A percentile compares a stretch with the other conserved stretches of the same genome.
Evolutionary conservation across 306 rosid species (phyloP).

Genomic region (Fragaria ananassa): DNA sequence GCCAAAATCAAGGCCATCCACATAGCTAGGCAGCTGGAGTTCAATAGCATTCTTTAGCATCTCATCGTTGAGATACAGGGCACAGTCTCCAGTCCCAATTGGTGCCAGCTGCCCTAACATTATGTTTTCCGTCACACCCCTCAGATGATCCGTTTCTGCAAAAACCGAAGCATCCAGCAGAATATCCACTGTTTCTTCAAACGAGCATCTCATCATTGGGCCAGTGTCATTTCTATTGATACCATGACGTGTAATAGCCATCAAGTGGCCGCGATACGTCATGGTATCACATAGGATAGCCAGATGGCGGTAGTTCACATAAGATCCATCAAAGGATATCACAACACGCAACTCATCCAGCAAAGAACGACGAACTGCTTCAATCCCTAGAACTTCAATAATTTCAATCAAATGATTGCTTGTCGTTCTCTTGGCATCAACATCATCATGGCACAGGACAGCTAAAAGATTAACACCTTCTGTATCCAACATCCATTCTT

Average conservation of each 20-base stretch:
- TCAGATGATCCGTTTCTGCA: slow-evolving; percentile 80
- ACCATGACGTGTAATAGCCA: slow-evolving; percentile 99
- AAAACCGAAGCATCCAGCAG: slow-evolving; percentile 94
- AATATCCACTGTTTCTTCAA: slow-evolving; percentile 98
- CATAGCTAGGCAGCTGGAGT: slow-evolving; percentile 93
- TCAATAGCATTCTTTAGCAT: slow-evolving; percentile 98
- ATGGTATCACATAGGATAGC: slow-evolving; percentile 98
- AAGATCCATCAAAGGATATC: slow-evolving; percentile 96
- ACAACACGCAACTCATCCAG: slow-evolving; percentile 92
- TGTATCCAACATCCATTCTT: slow-evolving; percentile 97
- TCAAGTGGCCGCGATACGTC: slow-evolving; percentile 97
- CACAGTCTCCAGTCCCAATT: slow-evolving; percentile 89
- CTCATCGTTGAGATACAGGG: slow-evolving; percentile 81
- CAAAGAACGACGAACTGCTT: slow-evolving; percentile 88
- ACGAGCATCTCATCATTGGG: slow-evolving; percentile 99
- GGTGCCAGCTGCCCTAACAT: slow-evolving; percentile 99
- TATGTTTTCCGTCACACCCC: slow-evolving; percentile 96
- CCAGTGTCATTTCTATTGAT: slow-evolving; percentile 95
- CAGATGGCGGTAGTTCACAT: slow-evolving; percentile 89
- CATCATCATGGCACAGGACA: slow-evolving; percentile 89
- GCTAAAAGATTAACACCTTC: slow-evolving; percentile 98
- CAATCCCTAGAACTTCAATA: slow-evolving; percentile 96
- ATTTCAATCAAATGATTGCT: slow-evolving; percentile 97
- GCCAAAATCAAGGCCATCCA: slow-evolving; percentile 96
- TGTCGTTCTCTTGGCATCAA: slow-evolving; percentile 84